Evolutionary conservation across 2,329 filamentous ascomycete genomes (phyloP).

Genomic region (Fusarium nelsonii): DNA sequence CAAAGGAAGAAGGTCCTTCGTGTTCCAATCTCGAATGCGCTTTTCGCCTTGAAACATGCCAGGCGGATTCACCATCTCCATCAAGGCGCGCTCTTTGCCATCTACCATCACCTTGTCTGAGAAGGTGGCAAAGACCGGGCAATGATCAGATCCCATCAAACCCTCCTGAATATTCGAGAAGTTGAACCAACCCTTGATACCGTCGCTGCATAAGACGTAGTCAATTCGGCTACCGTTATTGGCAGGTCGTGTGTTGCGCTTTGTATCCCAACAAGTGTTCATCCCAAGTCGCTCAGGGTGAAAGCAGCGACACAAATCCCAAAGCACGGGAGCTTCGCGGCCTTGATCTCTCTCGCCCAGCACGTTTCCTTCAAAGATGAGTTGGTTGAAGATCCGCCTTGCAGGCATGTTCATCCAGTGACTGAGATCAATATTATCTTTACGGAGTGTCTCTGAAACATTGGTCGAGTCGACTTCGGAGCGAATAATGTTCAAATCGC

Average conservation of each 20-base stretch:
- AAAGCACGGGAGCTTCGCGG: conserved; percentile 77
- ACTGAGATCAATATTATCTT: conserved; percentile 74
- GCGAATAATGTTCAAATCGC: conserved; percentile 85
- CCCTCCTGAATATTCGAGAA: conserved; percentile 92
- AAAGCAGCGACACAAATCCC: conserved; percentile 86
- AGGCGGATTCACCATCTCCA: conserved; percentile 82
- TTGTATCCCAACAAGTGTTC: conserved; percentile 98
- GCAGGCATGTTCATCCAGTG: conserved; percentile 80
- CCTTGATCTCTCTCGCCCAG: conserved; percentile 74
- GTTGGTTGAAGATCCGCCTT: conserved; percentile 84
- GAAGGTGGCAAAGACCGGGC: conserved; percentile 85
- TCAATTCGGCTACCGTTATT: conserved; percentile 96
- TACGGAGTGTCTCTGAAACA: conserved; percentile 76
- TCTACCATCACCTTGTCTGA: conserved; percentile 70
- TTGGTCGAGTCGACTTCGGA: conserved; percentile 81
- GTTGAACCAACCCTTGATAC: conserved; percentile 83
- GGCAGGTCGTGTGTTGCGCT: conserved; percentile 92
- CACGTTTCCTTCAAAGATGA: conserved; percentile 80
- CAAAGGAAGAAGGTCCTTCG: conserved; percentile 75
- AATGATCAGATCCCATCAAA: conserved; percentile 95
- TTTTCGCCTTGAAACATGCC: conserved; percentile 77
- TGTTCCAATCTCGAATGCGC: conserved; percentile 74
- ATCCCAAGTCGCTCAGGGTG: conserved; percentile 85
- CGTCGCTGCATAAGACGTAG: conserved; percentile 86
- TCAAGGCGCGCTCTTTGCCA: conserved; percentile 64